Evolutionary conservation across 345 rosid species (phyloP).

Genomic region (Carallia pectinifolia): DNA sequence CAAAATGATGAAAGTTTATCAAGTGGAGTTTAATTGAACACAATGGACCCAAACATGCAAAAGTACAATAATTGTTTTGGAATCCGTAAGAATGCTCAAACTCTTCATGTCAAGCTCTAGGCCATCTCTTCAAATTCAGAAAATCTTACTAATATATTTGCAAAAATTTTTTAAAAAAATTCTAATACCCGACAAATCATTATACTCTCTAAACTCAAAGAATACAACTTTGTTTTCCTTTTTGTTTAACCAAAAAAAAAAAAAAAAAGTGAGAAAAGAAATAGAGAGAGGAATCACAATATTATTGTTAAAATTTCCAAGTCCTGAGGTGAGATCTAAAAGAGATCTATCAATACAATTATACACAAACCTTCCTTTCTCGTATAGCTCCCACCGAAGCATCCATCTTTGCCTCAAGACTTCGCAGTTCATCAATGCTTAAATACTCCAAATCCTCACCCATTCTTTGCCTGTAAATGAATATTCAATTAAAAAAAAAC

Average conservation of each 20-base stretch:
- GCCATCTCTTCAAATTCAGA: no score
- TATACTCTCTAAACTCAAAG: no score
- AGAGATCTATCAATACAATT: neutral
- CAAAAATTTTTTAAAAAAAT: no score
- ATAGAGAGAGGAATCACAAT: neutral
- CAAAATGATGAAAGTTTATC: slow-evolving; percentile 5
- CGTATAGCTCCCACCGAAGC: slow-evolving; percentile 36
- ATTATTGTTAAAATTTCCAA: neutral
- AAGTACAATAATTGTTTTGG: neutral
- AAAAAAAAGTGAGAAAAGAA: no score
- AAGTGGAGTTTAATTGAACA: neutral
- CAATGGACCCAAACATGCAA: neutral
- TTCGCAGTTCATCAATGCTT: slow-evolving; percentile 34
- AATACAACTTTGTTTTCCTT: no score
- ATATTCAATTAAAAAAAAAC: neutral
- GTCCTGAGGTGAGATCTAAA: neutral
- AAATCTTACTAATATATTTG: no score
- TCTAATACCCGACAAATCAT: no score
- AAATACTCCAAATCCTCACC: slow-evolving; percentile 51
- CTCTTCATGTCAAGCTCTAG: neutral
- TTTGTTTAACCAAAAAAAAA: no score
- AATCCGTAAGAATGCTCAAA: neutral
- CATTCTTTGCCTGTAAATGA: slow-evolving; percentile 46
- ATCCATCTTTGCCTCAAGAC: slow-evolving; percentile 44
- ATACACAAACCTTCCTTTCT: slow-evolving; percentile 40